Conservation (phyloP, 352 stramenopile species). For the Phytophthora foliorum region DNA sequence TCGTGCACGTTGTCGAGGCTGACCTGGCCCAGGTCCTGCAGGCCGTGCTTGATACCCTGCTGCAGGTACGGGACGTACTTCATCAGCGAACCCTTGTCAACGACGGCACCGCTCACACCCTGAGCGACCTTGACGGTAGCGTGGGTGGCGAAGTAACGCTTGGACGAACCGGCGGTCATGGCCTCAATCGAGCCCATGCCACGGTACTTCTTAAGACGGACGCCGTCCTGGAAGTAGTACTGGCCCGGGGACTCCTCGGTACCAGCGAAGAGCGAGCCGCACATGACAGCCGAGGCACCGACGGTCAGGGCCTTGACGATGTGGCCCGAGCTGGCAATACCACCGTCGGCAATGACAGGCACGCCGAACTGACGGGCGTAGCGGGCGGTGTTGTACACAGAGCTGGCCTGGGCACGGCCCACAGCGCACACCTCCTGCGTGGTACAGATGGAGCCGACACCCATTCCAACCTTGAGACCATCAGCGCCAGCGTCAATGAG, state of each 20-base stretch:
- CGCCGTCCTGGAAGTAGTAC: slow-evolving; percentile 99
- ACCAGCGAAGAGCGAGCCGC: slow-evolving; percentile 99
- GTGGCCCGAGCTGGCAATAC: slow-evolving; percentile 98
- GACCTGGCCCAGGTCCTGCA: slow-evolving; percentile 98
- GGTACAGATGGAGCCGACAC: slow-evolving; percentile 99
- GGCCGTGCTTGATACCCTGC: slow-evolving; percentile 98
- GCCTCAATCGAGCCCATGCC: slow-evolving; percentile 99
- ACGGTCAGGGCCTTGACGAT: slow-evolving; percentile 99
- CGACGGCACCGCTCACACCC: slow-evolving; percentile 98
- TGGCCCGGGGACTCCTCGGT: slow-evolving; percentile 99
- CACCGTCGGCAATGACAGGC: slow-evolving; percentile 99
- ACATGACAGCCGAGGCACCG: slow-evolving; percentile 99
- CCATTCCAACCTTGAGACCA: slow-evolving; percentile 99
- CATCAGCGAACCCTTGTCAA: slow-evolving; percentile 99
- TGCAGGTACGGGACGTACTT: slow-evolving; percentile 99
- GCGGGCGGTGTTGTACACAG: slow-evolving; percentile 98
- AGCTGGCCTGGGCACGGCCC: slow-evolving; percentile 97
- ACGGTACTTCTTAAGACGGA: slow-evolving; percentile 99
- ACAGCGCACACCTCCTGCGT: slow-evolving; percentile 99
- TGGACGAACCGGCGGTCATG: slow-evolving; percentile 97
- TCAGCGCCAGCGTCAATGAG: slow-evolving; percentile 99
- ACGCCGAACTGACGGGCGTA: slow-evolving; percentile 97
- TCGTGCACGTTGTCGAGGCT: slow-evolving; percentile 91
- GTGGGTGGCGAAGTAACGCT: slow-evolving; percentile 93
- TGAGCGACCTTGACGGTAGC: slow-evolving; percentile 99